Evolutionary conservation across 139 green algal species (phyloP).

Genomic region (Trebouxia sp.): DNA sequence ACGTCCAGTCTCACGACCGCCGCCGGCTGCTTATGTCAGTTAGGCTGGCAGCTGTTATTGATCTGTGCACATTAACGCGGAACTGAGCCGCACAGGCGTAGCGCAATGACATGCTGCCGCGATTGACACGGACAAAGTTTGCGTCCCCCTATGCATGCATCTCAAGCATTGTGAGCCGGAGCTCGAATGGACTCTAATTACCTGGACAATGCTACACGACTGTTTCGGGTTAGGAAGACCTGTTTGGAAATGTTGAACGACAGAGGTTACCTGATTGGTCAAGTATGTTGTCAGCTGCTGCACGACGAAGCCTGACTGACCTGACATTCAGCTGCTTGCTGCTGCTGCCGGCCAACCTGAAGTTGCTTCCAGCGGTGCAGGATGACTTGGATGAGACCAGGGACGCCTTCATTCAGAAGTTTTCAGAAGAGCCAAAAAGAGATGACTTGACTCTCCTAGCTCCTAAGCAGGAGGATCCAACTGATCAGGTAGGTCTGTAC

Average conservation of each 20-base stretch:
- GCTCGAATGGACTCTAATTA: too few species aligned
- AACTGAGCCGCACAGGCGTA: too few species aligned
- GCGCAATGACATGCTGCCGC: too few species aligned
- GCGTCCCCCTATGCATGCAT: too few species aligned
- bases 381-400: constrained; percentile 74
- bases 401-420: constrained; percentile 81
- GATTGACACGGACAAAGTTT: too few species aligned
- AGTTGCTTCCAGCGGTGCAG: constrained; percentile 34
- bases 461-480: constrained; percentile 75
- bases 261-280: constrained; percentile 83
- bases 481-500: constrained; percentile 60
- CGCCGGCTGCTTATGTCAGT: too few species aligned
- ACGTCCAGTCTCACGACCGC: too few species aligned
- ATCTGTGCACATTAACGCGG: too few species aligned
- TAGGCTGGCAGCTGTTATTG: too few species aligned
- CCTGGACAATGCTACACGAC: constrained; percentile 70
- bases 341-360: background rate
- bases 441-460: constrained; percentile 87
- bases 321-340: background rate
- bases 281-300: constrained; percentile 41
- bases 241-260: constrained; percentile 92
- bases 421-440: constrained; percentile 71
- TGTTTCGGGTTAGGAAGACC: constrained; percentile 80
- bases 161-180: too few species aligned
- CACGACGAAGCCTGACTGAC: background rate